Evolutionary conservation across 2,329 filamentous ascomycete species (phyloP).

Genomic region (Scedosporium dehoogii): DNA sequence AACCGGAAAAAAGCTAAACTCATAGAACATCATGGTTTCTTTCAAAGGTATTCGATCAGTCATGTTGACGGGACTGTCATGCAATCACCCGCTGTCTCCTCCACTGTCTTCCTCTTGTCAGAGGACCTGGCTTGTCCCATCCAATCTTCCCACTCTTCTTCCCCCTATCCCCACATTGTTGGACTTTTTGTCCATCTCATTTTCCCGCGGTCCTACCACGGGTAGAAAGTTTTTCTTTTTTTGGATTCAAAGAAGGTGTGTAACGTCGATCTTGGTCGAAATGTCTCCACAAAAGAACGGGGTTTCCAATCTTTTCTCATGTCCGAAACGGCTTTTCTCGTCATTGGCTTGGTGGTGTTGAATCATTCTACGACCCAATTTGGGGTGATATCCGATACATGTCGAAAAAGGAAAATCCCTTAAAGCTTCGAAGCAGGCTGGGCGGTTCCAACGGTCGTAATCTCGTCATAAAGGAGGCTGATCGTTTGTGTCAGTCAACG

Average conservation of each 20-base stretch:
- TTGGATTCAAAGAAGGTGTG: not conserved
- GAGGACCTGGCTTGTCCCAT: not conserved
- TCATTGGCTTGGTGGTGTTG: not conserved
- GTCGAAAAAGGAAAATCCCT: slow-evolving; percentile 14
- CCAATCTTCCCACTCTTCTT: not conserved
- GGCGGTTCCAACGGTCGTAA: slow-evolving; percentile 60
- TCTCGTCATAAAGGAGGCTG: slow-evolving; percentile 80
- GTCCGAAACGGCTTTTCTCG: not conserved
- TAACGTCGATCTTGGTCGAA: not conserved
- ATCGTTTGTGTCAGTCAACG: slow-evolving; percentile 10
- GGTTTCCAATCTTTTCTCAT: not conserved
- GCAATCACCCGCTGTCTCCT: not conserved
- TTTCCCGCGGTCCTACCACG: not conserved
- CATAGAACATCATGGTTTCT: too few relatives aligned
- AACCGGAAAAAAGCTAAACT: too few relatives aligned
- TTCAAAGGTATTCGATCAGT: not conserved
- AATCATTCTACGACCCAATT: not conserved
- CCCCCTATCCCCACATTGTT: not conserved
- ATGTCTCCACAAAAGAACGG: not conserved
- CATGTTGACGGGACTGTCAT: not conserved
- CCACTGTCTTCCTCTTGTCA: not conserved
- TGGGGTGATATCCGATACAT: not conserved
- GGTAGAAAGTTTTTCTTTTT: not conserved
- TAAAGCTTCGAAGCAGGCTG: slow-evolving; percentile 54
- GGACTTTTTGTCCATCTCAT: not conserved